phyloP scores from a whole-genome alignment of 164 flowering plant species.

The Vitis rotundifolia region DNA sequence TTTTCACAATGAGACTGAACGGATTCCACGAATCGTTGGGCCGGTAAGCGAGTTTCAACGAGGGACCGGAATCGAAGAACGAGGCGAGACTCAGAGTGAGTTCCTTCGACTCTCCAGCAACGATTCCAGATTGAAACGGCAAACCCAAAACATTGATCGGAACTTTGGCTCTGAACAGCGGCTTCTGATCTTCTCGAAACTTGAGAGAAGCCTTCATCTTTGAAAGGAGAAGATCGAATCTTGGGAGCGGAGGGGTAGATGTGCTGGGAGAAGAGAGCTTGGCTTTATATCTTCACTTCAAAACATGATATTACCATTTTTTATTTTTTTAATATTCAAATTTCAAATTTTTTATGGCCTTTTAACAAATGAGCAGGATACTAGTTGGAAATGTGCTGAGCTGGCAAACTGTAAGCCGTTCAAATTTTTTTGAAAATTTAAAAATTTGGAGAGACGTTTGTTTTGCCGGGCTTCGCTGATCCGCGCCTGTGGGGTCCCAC shows the following conservation, averaged over 20 bases:
- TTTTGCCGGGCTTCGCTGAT: too few species aligned
- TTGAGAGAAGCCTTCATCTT: conserved; percentile 76
- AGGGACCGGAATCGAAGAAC: conserved; percentile 69
- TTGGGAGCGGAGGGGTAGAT: neutral
- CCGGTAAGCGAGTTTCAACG: conserved; percentile 52
- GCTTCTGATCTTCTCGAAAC: conserved; percentile 74
- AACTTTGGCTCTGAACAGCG: conserved; percentile 62
- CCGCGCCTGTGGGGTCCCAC: too few species aligned
- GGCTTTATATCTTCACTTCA: too few species aligned
- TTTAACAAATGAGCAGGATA: too few species aligned
- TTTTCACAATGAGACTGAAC: conserved; percentile 55
- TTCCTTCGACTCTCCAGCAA: conserved; percentile 68
- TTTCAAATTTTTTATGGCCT: too few species aligned
- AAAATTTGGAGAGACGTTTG: too few species aligned
- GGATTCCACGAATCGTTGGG: conserved; percentile 74
- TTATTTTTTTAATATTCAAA: too few species aligned
- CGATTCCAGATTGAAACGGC: conserved; percentile 66
- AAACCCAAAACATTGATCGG: conserved; percentile 63
- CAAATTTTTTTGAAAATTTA: too few species aligned
- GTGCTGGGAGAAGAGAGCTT: neutral
- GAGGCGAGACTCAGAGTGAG: conserved; percentile 58
- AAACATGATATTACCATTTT: too few species aligned
- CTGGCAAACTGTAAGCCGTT: too few species aligned
- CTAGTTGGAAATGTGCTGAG: too few species aligned
- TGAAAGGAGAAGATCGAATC: neutral